Conservation (phyloP, 345 rosid genomes). For the Gossypium stocksii region DNA sequence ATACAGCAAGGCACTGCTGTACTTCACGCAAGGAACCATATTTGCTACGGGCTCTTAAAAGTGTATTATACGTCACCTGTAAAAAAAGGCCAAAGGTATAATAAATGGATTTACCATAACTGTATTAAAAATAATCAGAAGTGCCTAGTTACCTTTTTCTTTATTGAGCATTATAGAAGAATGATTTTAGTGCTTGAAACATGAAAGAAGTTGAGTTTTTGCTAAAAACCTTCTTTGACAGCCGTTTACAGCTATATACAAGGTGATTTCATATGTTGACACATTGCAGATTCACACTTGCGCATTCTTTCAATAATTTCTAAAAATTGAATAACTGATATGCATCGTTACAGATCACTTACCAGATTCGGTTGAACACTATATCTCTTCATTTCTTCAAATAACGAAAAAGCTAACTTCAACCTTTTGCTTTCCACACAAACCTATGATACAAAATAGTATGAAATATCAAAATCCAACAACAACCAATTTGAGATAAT, state of each 20-base stretch:
- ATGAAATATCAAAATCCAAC: conserved; percentile 16
- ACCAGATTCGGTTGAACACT: conserved; percentile 79
- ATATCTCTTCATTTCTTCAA: conserved; percentile 74
- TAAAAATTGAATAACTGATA: neutral
- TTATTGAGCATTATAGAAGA: neutral
- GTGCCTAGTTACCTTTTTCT: neutral
- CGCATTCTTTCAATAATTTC: neutral
- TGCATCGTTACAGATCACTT: conserved; percentile 18
- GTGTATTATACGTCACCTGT: conserved; percentile 89
- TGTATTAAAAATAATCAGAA: neutral
- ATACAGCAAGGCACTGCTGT: conserved; percentile 78
- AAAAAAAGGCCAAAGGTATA: neutral
- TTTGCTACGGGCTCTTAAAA: conserved; percentile 69
- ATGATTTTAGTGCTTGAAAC: conserved; percentile 1
- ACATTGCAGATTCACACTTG: neutral
- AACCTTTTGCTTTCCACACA: conserved; percentile 54
- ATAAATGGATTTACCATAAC: neutral
- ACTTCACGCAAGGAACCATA: conserved; percentile 84
- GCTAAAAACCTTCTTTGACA: neutral
- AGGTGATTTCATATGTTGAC: neutral
- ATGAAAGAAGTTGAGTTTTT: neutral
- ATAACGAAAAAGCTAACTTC: conserved; percentile 74
- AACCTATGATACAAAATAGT: conserved; percentile 42
- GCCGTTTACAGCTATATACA: neutral
- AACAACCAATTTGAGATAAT: conserved; percentile 11